Evolutionary conservation across 2,329 filamentous ascomycete species (phyloP), one percentile per base, ranked within the genome.

Genomic region (Sclerotinia nivalis): DNA sequence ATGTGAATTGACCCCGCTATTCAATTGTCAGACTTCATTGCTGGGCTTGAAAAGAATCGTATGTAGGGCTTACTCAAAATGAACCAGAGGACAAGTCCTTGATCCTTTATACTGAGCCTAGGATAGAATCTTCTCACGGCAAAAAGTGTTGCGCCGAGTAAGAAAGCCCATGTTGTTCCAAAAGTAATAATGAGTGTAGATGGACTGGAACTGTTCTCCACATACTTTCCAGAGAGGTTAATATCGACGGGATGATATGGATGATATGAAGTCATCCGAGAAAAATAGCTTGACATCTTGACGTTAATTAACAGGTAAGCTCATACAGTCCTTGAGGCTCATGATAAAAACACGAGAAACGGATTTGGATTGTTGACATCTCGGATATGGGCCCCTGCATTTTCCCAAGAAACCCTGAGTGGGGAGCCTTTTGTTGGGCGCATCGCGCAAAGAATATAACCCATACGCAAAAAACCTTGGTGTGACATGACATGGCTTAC

Each of bases 51-150:
- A 81, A 52, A 50, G 28, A 25, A 52, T 82, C 74, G 69, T 84
- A 80, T 71, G 82, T 86, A 15, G 88, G 20, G 73, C 76, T 72
- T 56, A 78, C 77, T 75, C 59, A 77, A 64, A 5, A 75, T 69
- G 67, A 78, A 78, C 77, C 77, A 78, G 40, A 77, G 54, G 4
- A 78, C 69, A 25, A 77, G 66, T 12, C 58, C 72, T 55, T 71
- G 70, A 69, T 78, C 77, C n/a, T 65, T 31, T 13, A 45, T 43
- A 47, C 67, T 72, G 28, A 78, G 66, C 6, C 56, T 54, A 37
- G 73, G 75, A 71, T 77, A 75, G 4, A 73, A 59, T 37, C 69
- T 69, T 49, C 66, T 71, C 18, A 71, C 61, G 1, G 72, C 43
- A 22, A 72, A 9, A 15, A 74, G 66, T 4, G 74, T 70, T 22